A percentile compares a stretch with the other conserved stretches of the same genome.
phyloP scores from a whole-genome alignment of 495 filamentous ascomycete species.

The Acidiella bohemica region DNA sequence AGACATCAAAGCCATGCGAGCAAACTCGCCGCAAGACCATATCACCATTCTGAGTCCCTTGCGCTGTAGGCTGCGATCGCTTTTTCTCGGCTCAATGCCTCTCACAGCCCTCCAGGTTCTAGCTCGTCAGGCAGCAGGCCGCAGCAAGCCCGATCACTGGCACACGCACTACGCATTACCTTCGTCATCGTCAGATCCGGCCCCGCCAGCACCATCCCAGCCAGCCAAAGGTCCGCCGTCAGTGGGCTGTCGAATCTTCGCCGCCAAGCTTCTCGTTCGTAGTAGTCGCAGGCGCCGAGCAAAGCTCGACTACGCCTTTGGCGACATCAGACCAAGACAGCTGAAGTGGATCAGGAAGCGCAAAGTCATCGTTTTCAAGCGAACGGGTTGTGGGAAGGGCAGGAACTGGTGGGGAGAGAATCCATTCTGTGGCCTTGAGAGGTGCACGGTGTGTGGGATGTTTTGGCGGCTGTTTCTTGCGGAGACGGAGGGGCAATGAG shows the following conservation, averaged over 20 bases:
- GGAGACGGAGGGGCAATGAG: background rate
- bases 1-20: too few relatives aligned
- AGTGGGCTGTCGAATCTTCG: background rate
- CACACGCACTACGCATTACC: too few relatives aligned
- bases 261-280: too few relatives aligned
- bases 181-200: too few relatives aligned
- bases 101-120: too few relatives aligned
- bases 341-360: background rate
- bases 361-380: slow-evolving; percentile 9
- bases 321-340: background rate
- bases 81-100: too few relatives aligned
- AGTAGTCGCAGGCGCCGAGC: background rate
- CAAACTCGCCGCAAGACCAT: too few relatives aligned
- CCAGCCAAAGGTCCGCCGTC: background rate
- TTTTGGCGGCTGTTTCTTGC: background rate
- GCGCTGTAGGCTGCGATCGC: too few relatives aligned
- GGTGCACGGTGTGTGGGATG: slow-evolving; percentile 5
- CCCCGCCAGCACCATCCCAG: too few relatives aligned
- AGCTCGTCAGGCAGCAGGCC: too few relatives aligned
- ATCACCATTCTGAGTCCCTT: too few relatives aligned
- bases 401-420: slow-evolving; percentile 3
- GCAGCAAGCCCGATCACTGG: too few relatives aligned
- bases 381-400: background rate
- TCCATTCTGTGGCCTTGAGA: slow-evolving; percentile 2
- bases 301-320: background rate